A percentile compares a stretch with the other conserved stretches of the same genome.
Evolutionary conservation across 2,329 filamentous ascomycete genomes (phyloP).

Genomic region (Aspergillus neoniger): DNA sequence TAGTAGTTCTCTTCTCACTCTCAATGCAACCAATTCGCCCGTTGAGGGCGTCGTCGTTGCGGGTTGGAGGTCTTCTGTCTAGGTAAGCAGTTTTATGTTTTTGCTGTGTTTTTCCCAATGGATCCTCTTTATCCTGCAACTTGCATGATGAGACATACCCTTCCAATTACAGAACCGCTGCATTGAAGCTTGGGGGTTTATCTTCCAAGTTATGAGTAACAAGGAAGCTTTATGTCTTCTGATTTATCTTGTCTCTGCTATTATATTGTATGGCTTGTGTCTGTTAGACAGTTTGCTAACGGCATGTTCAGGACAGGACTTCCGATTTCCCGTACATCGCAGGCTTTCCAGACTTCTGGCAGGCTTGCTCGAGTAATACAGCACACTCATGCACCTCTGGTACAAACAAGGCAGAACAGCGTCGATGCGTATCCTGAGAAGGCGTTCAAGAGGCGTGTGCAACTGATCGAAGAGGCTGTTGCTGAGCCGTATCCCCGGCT

Average conservation of each 20-base stretch:
- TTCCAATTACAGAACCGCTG: constrained; percentile 64
- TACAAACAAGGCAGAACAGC: constrained; percentile 28
- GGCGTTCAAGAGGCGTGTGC: constrained; percentile 39
- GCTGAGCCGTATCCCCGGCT: constrained; percentile 44
- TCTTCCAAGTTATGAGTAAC: constrained; percentile 48
- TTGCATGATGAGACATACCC: constrained; percentile 48
- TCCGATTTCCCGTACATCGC: constrained; percentile 15
- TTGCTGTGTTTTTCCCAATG: not conserved
- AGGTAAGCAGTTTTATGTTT: constrained; percentile 38
- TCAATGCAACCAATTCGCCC: constrained; percentile 45
- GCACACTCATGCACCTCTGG: not conserved
- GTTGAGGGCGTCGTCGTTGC: constrained; percentile 37
- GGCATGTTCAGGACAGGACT: constrained; percentile 29
- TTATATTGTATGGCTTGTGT: not conserved
- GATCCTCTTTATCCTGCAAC: constrained; percentile 6
- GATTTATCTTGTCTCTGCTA: constrained; percentile 14
- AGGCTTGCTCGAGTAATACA: constrained; percentile 11
- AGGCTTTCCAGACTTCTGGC: constrained; percentile 6
- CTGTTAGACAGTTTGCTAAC: constrained; percentile 25
- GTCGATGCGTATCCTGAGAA: constrained; percentile 35
- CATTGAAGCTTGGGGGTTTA: constrained; percentile 56
- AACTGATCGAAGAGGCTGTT: constrained; percentile 39
- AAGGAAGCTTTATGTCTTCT: constrained; percentile 24
- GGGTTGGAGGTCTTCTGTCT: constrained; percentile 28
- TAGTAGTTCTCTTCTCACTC: constrained; percentile 14